Evolutionary conservation across 768 basidiomycete genomes (phyloP).

Genomic region (Hypsizygus marmoreus): DNA sequence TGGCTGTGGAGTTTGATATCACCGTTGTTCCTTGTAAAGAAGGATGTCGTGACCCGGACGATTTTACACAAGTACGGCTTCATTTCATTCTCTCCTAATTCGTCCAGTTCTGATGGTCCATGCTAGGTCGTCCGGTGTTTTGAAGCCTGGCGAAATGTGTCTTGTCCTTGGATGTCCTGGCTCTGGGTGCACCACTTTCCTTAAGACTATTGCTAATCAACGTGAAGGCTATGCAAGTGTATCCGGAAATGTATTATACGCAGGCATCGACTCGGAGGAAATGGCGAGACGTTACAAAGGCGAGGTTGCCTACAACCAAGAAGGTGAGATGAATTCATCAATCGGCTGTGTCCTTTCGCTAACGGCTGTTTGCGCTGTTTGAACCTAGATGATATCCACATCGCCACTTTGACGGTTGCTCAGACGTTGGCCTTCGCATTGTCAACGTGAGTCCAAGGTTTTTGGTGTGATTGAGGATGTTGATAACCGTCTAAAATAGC

Average conservation of each 20-base stretch:
- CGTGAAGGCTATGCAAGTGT: slow-evolving; percentile 65
- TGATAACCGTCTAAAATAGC: slow-evolving; percentile 23
- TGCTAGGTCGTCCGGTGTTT: slow-evolving; percentile 61
- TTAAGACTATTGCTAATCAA: slow-evolving; percentile 81
- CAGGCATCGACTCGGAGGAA: slow-evolving; percentile 73
- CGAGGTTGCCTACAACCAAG: slow-evolving; percentile 78
- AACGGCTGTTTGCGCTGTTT: no score
- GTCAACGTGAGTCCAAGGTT: slow-evolving; percentile 47
- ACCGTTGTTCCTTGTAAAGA: slow-evolving; percentile 40
- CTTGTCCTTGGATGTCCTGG: slow-evolving; percentile 83
- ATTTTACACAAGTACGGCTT: slow-evolving; percentile 58
- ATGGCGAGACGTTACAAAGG: slow-evolving; percentile 80
- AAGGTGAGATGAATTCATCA: slow-evolving; percentile 47
- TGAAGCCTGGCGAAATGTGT: slow-evolving; percentile 86
- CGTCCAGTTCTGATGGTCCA: background rate
- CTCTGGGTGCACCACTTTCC: slow-evolving; percentile 84
- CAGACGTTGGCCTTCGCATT: slow-evolving; percentile 76
- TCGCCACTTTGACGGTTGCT: slow-evolving; percentile 78
- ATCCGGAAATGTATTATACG: slow-evolving; percentile 76
- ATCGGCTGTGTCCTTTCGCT: no score
- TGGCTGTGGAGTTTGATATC: slow-evolving; percentile 46
- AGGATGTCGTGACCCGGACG: slow-evolving; percentile 42
- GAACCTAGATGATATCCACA: slow-evolving; percentile 73
- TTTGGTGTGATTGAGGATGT: background rate
- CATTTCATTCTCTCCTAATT: background rate